Percentiles rank a stretch among this genome's conserved stretches.
Evolutionary conservation across 768 basidiomycete species (phyloP).

Genomic region (Polyporus arcularius): DNA sequence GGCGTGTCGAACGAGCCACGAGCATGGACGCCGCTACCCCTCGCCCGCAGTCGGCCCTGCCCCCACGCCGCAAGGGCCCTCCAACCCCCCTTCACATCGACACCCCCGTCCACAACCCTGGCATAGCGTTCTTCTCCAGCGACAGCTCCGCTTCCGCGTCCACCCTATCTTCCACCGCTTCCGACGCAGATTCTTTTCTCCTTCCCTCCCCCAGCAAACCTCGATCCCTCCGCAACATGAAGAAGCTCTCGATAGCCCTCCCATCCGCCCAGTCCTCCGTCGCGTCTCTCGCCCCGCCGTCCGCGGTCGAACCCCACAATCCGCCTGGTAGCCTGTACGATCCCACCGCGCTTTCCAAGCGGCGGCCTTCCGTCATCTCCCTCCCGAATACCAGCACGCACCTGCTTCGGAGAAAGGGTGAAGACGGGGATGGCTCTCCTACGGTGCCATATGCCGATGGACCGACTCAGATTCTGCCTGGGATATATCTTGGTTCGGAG

Average conservation of each 20-base stretch:
- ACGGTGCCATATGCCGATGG: constrained; percentile 76
- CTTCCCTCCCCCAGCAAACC: constrained; percentile 41
- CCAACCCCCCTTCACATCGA: constrained; percentile 61
- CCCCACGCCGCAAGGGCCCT: constrained; percentile 50
- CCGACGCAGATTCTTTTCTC: constrained; percentile 54
- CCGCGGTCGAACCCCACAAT: constrained; percentile 30
- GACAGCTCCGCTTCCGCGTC: constrained; percentile 47
- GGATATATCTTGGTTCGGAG: constrained; percentile 89
- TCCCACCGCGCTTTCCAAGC: constrained; percentile 36
- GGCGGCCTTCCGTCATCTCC: constrained; percentile 74
- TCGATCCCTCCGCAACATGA: constrained; percentile 64
- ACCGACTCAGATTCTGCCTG: constrained; percentile 81
- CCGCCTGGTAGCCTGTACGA: constrained; percentile 23
- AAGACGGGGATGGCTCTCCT: constrained; percentile 57
- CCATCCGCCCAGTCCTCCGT: constrained; percentile 62
- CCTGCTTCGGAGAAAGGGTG: constrained; percentile 59
- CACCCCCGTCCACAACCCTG: constrained; percentile 48
- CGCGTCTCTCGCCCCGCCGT: constrained; percentile 46
- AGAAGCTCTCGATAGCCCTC: constrained; percentile 71
- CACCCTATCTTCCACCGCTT: constrained; percentile 51
- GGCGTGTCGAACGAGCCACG: constrained; percentile 39
- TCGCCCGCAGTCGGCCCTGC: constrained; percentile 30
- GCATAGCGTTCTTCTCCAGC: constrained; percentile 50
- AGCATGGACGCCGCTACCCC: constrained; percentile 37
- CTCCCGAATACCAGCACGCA: constrained; percentile 58